These are phyloP conservation scores for Copromyces sp. DNA, from an alignment of 495 filamentous ascomycete genomes.

Conservation along the genomic window DNA sequence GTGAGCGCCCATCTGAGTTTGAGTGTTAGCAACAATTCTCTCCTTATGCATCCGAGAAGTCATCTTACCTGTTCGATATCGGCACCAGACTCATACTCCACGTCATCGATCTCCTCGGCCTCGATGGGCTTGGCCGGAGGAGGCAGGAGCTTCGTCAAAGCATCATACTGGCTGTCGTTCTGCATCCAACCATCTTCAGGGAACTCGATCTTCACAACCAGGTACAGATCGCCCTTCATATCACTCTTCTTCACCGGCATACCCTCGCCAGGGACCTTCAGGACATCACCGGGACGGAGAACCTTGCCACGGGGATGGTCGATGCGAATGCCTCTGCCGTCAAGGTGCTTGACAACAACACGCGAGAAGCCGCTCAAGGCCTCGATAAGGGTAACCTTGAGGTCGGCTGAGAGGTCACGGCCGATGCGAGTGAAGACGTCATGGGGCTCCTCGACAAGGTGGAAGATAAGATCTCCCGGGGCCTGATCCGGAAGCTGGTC, in stretches of 20 bases:
- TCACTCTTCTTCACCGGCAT: slow-evolving; percentile 90
- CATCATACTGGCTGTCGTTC: slow-evolving; percentile 52
- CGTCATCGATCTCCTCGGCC: slow-evolving; percentile 72
- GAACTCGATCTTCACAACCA: slow-evolving; percentile 79
- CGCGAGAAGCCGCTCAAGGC: slow-evolving; percentile 82
- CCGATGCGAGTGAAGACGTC: slow-evolving; percentile 70
- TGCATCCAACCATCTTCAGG: slow-evolving; percentile 76
- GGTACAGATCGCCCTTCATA: slow-evolving; percentile 73
- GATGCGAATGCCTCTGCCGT: slow-evolving; percentile 82
- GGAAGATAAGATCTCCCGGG: slow-evolving; percentile 88
- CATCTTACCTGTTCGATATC: slow-evolving; percentile 64
- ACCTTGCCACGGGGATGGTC: slow-evolving; percentile 65
- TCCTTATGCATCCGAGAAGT: background rate
- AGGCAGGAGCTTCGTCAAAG: slow-evolving; percentile 66
- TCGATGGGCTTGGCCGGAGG: slow-evolving; percentile 45
- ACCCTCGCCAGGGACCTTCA: slow-evolving; percentile 80
- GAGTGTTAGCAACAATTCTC: slow-evolving; percentile 7
- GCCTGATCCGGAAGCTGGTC: slow-evolving; percentile 87
- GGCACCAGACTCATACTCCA: slow-evolving; percentile 70
- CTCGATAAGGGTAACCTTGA: slow-evolving; percentile 74
- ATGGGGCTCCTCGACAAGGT: slow-evolving; percentile 72
- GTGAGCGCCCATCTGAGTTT: slow-evolving; percentile 48
- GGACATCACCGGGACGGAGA: slow-evolving; percentile 66
- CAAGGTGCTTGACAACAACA: slow-evolving; percentile 84
- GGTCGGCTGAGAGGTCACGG: slow-evolving; percentile 66